These are phyloP conservation scores for Sechiopsis laciniata DNA, from an alignment of 306 rosid genomes.

Conservation along the genomic window DNA sequence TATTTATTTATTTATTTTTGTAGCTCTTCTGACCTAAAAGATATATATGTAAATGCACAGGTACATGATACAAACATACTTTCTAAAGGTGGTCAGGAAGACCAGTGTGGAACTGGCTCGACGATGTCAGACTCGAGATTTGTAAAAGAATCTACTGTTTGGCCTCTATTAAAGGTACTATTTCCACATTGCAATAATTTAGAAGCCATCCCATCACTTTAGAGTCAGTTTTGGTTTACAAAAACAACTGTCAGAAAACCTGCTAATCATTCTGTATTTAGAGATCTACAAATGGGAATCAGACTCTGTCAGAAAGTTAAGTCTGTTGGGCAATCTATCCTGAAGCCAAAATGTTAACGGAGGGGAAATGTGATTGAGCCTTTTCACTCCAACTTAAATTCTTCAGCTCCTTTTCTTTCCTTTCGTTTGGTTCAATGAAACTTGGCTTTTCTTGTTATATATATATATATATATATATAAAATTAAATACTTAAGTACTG, in stretches of 20 bases:
- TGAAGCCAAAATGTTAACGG: no score
- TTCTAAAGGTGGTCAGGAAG: background rate
- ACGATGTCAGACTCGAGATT: background rate
- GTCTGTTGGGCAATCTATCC: no score
- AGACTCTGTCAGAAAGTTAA: no score
- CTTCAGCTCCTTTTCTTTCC: no score
- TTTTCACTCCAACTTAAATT: no score
- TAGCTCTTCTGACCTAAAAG: background rate
- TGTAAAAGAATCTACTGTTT: background rate
- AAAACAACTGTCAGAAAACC: background rate
- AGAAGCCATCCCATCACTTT: background rate
- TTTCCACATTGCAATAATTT: background rate
- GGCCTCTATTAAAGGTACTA: background rate
- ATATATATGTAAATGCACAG: background rate
- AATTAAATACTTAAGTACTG: no score
- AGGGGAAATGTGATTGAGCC: no score
- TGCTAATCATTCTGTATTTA: background rate
- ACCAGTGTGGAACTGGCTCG: background rate
- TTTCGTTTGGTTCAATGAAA: no score
- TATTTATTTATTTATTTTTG: background rate
- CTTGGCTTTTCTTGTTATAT: no score
- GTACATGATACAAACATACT: slow-evolving; percentile 1
- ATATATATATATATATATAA: no score
- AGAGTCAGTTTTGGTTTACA: background rate
- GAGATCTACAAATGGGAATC: no score